A percentile compares a stretch with the other conserved stretches of the same genome.
These are phyloP conservation scores for Annona cherimola DNA, from an alignment of 164 flowering plant genomes.

Conservation along the genomic window DNA sequence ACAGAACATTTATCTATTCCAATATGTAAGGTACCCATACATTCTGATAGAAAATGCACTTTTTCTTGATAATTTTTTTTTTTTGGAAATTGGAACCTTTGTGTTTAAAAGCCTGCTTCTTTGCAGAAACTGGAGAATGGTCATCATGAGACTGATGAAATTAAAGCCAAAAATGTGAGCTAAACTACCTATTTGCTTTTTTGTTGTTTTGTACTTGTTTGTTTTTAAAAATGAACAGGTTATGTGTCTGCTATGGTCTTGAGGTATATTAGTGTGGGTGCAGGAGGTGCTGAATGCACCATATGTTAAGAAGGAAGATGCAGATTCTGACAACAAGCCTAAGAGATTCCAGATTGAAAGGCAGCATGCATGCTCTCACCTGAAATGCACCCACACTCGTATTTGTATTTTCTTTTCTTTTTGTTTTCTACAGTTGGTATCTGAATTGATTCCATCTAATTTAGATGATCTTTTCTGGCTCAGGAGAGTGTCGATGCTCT, in stretches of 20 bases:
- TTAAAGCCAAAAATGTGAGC: slow-evolving; percentile 34
- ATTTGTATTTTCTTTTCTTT: not conserved
- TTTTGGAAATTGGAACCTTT: no score
- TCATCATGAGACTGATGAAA: slow-evolving; percentile 48
- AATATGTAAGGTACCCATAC: slow-evolving; percentile 32
- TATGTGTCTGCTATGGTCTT: not conserved
- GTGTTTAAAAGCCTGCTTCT: not conserved
- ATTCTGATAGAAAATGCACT: slow-evolving; percentile 1
- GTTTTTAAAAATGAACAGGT: no score
- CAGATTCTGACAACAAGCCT: slow-evolving; percentile 56
- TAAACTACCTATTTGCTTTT: not conserved
- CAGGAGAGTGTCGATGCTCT: slow-evolving; percentile 96
- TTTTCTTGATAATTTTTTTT: not conserved
- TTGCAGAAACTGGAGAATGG: slow-evolving; percentile 79
- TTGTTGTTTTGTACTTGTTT: not conserved
- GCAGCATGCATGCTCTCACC: slow-evolving; percentile 56
- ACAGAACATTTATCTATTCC: slow-evolving; percentile 40
- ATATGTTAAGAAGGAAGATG: slow-evolving; percentile 42
- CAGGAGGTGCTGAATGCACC: slow-evolving; percentile 56
- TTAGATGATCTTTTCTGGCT: slow-evolving; percentile 14
- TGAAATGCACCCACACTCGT: not conserved
- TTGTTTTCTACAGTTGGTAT: not conserved
- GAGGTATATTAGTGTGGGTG: slow-evolving; percentile 12
- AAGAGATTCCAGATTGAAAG: slow-evolving; percentile 67
- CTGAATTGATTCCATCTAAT: slow-evolving; percentile 1